These are phyloP conservation scores for Colletotrichum sublineola DNA, from an alignment of 2,329 filamentous ascomycete genomes.

Conservation along the genomic window DNA sequence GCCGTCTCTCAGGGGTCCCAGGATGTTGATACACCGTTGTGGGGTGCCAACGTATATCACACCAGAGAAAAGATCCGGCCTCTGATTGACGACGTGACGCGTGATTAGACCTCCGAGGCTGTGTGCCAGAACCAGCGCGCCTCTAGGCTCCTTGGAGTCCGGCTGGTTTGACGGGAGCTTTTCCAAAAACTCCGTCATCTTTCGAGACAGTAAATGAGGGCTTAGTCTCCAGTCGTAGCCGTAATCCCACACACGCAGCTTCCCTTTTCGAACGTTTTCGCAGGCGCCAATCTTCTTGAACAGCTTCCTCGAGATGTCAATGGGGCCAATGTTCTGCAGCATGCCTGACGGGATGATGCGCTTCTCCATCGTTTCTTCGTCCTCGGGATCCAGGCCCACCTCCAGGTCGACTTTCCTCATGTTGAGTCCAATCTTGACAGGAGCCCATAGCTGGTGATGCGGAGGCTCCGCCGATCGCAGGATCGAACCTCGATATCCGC, in stretches of 20 bases:
- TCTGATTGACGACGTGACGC: constrained; percentile 86
- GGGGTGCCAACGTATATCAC: constrained; percentile 89
- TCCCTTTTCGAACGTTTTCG: constrained; percentile 79
- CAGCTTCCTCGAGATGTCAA: constrained; percentile 87
- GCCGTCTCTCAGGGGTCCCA: constrained; percentile 91
- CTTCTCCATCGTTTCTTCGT: constrained; percentile 86
- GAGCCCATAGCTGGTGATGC: constrained; percentile 92
- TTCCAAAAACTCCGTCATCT: constrained; percentile 80
- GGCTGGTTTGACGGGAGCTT: constrained; percentile 79
- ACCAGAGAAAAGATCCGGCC: constrained; percentile 87
- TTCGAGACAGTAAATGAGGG: constrained; percentile 79
- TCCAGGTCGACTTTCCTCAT: constrained; percentile 92
- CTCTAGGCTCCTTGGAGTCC: constrained; percentile 73
- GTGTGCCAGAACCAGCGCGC: constrained; percentile 87
- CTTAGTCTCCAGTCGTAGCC: constrained; percentile 96
- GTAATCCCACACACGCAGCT: constrained; percentile 86
- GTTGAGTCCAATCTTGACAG: constrained; percentile 92
- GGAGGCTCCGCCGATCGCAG: constrained; percentile 85
- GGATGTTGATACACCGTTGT: constrained; percentile 89
- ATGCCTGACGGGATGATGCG: constrained; percentile 89
- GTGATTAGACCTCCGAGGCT: constrained; percentile 90
- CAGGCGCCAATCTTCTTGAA: constrained; percentile 82
- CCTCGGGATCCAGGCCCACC: constrained; percentile 83
- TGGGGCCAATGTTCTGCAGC: constrained; percentile 90
- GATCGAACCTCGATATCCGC: constrained; percentile 92